Evolutionary conservation across 2,329 filamentous ascomycete species (phyloP), one percentile per base, ranked within the genome.

Genomic region (Drechslerella coelobrocha): DNA sequence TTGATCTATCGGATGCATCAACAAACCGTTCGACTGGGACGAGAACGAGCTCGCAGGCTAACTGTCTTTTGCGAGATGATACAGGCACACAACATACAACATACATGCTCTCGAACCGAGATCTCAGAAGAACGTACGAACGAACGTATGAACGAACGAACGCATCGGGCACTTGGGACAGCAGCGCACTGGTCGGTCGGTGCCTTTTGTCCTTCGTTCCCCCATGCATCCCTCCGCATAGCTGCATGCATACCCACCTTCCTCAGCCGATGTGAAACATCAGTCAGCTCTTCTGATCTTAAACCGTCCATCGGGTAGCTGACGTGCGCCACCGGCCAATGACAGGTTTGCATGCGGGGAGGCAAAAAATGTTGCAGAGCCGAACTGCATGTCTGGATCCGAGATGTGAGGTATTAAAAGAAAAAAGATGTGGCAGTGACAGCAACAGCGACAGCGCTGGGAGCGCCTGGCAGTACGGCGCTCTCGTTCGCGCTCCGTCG

Each of bases 221-320:
- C 12, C 41, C 41, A 45, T 23, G 10, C 41, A 45, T 21, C 9
- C 47, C 9, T 9, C 14, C 52, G 45, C 51, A 56, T 48, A 57
- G 37, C 9, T 63, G 59, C 47, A 51, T 51, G 27, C 59, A 51
- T 59, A 50, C 52, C 34, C 59, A 63, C 57, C 65, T 62, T 52
- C 57, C 53, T 55, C 66, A 63, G 53, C 59, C 57, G 65, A 60
- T 27, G 29, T 62, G 59, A 63, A 63, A 71, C 59, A 62, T 19
- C 7, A n/a, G 29, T 55, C 59, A 71, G 66, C 41, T 71, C 59
- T 56, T 55, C 27, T 41, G 27, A 43, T 23, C 41, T 37, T 23
- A 63, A 71, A 63, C 29, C 41, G 24, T 17, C 43, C 59, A 54
- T 63, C 48, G 59, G 51, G 45, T 63, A 63, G 59, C 17, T 51